Evolutionary conservation across 2,329 filamentous ascomycete species (phyloP).

Genomic region (Aureobasidium sp.): DNA sequence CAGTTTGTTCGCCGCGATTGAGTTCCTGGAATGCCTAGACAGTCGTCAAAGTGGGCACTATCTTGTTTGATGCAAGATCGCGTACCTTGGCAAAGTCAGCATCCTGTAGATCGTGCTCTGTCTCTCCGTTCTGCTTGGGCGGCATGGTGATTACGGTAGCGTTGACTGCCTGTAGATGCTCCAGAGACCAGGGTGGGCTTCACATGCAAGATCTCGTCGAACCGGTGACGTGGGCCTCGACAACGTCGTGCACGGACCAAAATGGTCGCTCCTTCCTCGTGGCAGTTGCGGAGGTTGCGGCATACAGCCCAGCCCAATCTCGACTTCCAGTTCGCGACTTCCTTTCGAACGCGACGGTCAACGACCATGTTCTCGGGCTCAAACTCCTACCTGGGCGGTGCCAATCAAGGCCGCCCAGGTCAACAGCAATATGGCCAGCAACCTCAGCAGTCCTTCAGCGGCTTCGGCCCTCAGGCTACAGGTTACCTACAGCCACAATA

Average conservation of each 20-base stretch:
- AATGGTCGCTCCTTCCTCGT: neutral
- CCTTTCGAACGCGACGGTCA: neutral
- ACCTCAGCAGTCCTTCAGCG: slow-evolving; percentile 32
- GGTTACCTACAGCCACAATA: slow-evolving; percentile 59
- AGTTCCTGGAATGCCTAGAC: slow-evolving; percentile 45
- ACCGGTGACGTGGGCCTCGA: neutral
- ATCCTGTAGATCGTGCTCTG: slow-evolving; percentile 12
- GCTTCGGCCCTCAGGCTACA: slow-evolving; percentile 49
- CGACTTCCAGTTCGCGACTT: neutral
- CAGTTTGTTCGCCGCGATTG: slow-evolving; percentile 49
- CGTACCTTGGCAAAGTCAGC: slow-evolving; percentile 19
- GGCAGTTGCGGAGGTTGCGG: neutral
- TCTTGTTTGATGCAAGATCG: neutral
- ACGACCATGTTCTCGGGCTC: slow-evolving; percentile 78
- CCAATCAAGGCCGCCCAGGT: slow-evolving; percentile 64
- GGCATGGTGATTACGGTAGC: neutral
- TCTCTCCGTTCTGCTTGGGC: slow-evolving; percentile 1
- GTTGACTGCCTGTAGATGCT: neutral
- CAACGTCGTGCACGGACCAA: neutral
- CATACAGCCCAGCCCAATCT: neutral
- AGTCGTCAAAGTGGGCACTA: neutral
- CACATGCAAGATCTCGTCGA: neutral
- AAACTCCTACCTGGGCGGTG: slow-evolving; percentile 76
- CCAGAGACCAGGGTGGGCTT: neutral
- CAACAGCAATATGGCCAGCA: slow-evolving; percentile 39